phyloP scores from a whole-genome alignment of 1,284 basidiomycete species.

The Pyrrhoderma lamaoense region DNA sequence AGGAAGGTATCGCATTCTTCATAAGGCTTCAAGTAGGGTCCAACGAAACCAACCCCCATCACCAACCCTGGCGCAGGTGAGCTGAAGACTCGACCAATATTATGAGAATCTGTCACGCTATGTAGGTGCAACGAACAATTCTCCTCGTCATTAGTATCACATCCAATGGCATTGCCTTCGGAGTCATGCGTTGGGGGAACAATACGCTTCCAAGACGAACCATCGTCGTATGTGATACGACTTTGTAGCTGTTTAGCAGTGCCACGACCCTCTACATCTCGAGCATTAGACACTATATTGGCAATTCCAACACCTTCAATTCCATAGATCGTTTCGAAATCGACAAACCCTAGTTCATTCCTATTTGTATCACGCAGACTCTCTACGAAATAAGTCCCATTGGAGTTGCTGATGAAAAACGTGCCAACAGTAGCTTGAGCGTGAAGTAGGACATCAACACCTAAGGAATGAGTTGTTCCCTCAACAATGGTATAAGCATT shows the following conservation, averaged over 20 bases:
- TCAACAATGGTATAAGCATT: constrained; percentile 97
- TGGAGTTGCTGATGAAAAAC: constrained; percentile 89
- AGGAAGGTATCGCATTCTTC: constrained; percentile 92
- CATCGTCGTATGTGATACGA: constrained; percentile 89
- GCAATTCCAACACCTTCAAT: constrained; percentile 92
- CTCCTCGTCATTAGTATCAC: constrained; percentile 50
- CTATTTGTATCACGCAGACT: constrained; percentile 87
- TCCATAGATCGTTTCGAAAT: constrained; percentile 88
- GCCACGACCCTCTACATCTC: constrained; percentile 66
- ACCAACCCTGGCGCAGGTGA: constrained; percentile 90
- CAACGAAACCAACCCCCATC: constrained; percentile 92
- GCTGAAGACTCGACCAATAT: constrained; percentile 90
- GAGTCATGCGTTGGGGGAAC: constrained; percentile 55
- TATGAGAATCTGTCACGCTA: constrained; percentile 87
- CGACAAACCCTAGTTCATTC: constrained; percentile 83
- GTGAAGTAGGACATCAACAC: constrained; percentile 85
- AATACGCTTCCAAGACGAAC: constrained; percentile 34
- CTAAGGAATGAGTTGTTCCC: constrained; percentile 85
- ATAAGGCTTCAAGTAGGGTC: constrained; percentile 65
- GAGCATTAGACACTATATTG: constrained; percentile 78
- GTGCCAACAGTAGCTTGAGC: constrained; percentile 75
- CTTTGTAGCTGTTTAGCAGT: constrained; percentile 65
- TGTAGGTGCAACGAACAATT: constrained; percentile 85
- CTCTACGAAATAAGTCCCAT: constrained; percentile 94
- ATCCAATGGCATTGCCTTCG: constrained; percentile 55